Evolutionary conservation across 2,329 filamentous ascomycete species (phyloP), one percentile per base, ranked within the genome.

Genomic region (Scedosporium apiospermum): DNA sequence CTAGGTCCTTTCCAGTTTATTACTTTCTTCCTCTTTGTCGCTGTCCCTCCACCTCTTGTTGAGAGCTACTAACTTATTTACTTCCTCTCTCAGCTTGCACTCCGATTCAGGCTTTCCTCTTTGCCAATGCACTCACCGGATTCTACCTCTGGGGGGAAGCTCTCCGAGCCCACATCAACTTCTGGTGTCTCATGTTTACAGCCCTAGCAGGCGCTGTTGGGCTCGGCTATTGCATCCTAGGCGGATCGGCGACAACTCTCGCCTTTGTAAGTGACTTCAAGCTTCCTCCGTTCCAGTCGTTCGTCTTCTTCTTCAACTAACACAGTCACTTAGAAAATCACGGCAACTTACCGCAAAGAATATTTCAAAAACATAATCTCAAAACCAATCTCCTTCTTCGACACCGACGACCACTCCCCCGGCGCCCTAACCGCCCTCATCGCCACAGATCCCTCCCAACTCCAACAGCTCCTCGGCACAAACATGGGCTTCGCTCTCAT

Each of bases 111-210:
- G 60, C 65, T 6, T 66, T 60, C 34, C 41, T 67, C 9, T 67
- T 67, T 51, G 62, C 65, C 16, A n/a, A 65, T 7, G 62, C 65
- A 18, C 57, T 67, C 16, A 23, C 64, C 4, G 64, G 63, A 30
- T 66, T 65, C 55, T 46, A 62, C 21, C 30, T 58, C 2, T 26
- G 38, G 42, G 57, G 61, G 14, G 62, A 59, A 18, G n/a, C 49
- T 7, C 58, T 65, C 7, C 16, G 57, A 14, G 38, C 53, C 26
- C 55, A 62, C 46, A 58, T 64, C 4, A 57, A 68, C 3, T 73
- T 73, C 27, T 73, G 70, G 72, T 69, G 68, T 0, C 58, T 71
- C 9, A 71, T 73, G 69, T 73, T 72, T 66, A 26, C 72, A 3
- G 70, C 69, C 3, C 67, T 74, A 0, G 71, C 72, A 0, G 66